Evolutionary conservation across 345 rosid genomes (phyloP), one percentile per base, ranked within the genome.

Genomic region (Leavenworthia alabamica): DNA sequence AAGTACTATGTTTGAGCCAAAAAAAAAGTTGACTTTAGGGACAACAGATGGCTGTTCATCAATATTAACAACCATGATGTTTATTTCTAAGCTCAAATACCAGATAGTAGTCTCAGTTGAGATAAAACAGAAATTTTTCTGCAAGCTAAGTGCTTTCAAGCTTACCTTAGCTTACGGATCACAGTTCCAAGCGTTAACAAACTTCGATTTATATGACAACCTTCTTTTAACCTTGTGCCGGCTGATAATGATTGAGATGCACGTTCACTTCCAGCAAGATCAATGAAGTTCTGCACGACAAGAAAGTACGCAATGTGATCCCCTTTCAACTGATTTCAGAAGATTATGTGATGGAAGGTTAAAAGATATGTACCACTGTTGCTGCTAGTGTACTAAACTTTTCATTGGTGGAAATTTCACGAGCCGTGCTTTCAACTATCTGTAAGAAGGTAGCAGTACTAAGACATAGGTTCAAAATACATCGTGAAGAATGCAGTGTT

Each of bases 181-280:
- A 90, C 96, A 64, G 97, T 88, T 76, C 97, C 97, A 43, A 90
- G 78, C 16, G 90, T 90, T 56, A 88, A 76, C 71, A 90, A 78
- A 73, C 96, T 88, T 49, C 86, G 88, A 64, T 90, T 90, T 58
- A 90, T 90, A 70, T 90, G 96, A 83, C 96, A 90, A 41, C 97
- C 91, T 79, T 88, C 94, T 77, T 90, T 86, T 80, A 90, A 69
- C 78, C 97, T 76, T 42, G 82, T 73, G 20, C 97, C 91, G 17
- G 89, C 91, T 31, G 97, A 81, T 67, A 79, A 62, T 44, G 94
- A 76, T 81, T 90, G 91, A 64, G 97, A 90, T 48, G 96, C 96
- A 57, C 92, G 96, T 75, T 90, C 96, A 74, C 97, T 88, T 81
- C 94, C 96, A 0, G 94, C 97, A 19, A 90, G 87, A 80, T 90